Evolutionary conservation across 1,139 yeast species (phyloP).

Genomic region (Kodamaea sp.): DNA sequence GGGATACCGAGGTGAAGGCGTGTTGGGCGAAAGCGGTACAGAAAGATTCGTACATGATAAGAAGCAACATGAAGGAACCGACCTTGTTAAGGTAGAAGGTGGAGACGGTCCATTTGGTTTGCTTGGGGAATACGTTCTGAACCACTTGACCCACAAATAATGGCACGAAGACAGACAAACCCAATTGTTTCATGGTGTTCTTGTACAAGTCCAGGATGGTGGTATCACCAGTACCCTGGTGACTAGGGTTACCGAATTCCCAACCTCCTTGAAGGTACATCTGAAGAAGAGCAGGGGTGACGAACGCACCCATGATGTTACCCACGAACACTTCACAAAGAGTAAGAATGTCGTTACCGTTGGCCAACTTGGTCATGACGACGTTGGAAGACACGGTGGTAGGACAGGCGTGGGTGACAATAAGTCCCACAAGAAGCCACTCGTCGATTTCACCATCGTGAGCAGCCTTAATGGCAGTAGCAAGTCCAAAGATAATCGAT

Average conservation of each 20-base stretch:
- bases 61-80: conserved; percentile 73
- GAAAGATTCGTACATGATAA: conserved; percentile 82
- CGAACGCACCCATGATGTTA: conserved; percentile 78
- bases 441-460: conserved; percentile 58
- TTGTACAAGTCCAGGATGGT: conserved; percentile 60
- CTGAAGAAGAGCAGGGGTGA: conserved; percentile 83
- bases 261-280: conserved; percentile 63
- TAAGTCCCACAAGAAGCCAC: conserved; percentile 77
- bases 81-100: conserved; percentile 67
- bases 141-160: conserved; percentile 83
- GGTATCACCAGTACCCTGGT: conserved; percentile 43
- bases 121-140: conserved; percentile 67
- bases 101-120: conserved; percentile 58
- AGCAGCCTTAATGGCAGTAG: conserved; percentile 63
- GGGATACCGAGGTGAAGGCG: conserved; percentile 73
- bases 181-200: conserved; percentile 82
- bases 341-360: conserved; percentile 78
- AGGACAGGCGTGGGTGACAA: conserved; percentile 84
- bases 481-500: conserved; percentile 73
- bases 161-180: conserved; percentile 81
- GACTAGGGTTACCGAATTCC: conserved; percentile 82
- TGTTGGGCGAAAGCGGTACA: conserved; percentile 84
- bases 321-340: conserved; percentile 85
- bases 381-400: conserved; percentile 90
- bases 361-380: conserved; percentile 84